Conservation (phyloP, 768 basidiomycete genomes). For the Lanmaoa rubissima region DNA sequence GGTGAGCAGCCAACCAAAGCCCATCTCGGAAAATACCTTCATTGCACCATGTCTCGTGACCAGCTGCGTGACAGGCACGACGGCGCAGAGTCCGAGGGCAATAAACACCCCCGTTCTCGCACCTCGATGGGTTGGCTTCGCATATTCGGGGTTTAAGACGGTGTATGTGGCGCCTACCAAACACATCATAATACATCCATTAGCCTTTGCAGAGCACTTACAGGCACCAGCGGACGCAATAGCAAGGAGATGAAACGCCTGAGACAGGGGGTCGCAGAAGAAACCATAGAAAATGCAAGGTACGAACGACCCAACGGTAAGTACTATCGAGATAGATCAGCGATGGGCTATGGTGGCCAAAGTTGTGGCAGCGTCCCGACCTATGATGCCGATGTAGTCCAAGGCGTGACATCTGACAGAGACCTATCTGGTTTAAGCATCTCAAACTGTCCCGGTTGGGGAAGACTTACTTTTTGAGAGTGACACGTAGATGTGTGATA, state of each 20-base stretch:
- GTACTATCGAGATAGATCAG: conserved; percentile 35
- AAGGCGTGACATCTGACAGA: conserved; percentile 58
- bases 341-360: background rate
- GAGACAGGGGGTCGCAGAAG: conserved; percentile 57
- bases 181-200: background rate
- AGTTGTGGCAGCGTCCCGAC: conserved; percentile 32
- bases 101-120: conserved; percentile 80
- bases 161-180: conserved; percentile 62
- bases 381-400: conserved; percentile 80
- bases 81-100: conserved; percentile 65
- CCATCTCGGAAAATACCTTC: conserved; percentile 58
- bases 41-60: conserved; percentile 55
- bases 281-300: conserved; percentile 79
- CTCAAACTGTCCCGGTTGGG: background rate
- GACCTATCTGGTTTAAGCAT: conserved; percentile 42
- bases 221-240: conserved; percentile 57
- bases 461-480: conserved; percentile 56
- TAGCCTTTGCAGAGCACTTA: conserved; percentile 34
- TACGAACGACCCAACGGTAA: conserved; percentile 77
- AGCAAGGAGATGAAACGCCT: conserved; percentile 51
- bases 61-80: conserved; percentile 69
- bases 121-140: conserved; percentile 70
- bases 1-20: conserved; percentile 64
- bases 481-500: conserved; percentile 77
- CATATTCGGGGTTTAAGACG: conserved; percentile 76